Percentiles rank a stretch among this genome's conserved stretches.
These are phyloP conservation scores for Leccinum boreale DNA, from an alignment of 768 basidiomycete species.

Conservation along the genomic window DNA sequence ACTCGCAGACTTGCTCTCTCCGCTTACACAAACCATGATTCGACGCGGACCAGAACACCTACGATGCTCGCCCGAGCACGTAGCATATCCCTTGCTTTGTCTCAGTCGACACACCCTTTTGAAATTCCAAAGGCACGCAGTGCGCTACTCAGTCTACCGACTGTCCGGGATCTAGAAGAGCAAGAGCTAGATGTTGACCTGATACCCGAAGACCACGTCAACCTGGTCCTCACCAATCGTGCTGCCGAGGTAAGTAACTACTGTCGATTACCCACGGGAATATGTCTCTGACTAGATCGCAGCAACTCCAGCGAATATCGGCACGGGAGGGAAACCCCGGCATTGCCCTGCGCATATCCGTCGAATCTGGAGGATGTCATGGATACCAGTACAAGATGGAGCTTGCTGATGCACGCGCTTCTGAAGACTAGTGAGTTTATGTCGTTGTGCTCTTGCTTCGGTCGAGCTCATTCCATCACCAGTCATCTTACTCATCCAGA, in stretches of 20 bases:
- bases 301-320: slow-evolving; percentile 77
- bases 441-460: background rate
- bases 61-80: background rate
- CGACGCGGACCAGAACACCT: background rate
- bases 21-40: background rate
- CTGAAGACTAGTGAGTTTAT: slow-evolving; percentile 80
- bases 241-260: slow-evolving; percentile 52
- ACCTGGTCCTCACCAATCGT: slow-evolving; percentile 62
- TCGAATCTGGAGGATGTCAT: slow-evolving; percentile 95
- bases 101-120: slow-evolving; percentile 33
- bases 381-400: slow-evolving; percentile 97
- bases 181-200: slow-evolving; percentile 66
- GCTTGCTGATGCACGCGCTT: slow-evolving; percentile 55
- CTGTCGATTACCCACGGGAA: background rate
- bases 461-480: background rate
- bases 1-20: background rate
- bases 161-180: slow-evolving; percentile 49
- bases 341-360: slow-evolving; percentile 74
- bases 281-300: background rate
- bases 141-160: slow-evolving; percentile 48
- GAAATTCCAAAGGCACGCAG: slow-evolving; percentile 48
- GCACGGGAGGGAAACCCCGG: slow-evolving; percentile 56
- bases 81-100: background rate
- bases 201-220: slow-evolving; percentile 49
- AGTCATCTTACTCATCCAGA: slow-evolving; percentile 74